A percentile compares a stretch with the other conserved stretches of the same genome.
phyloP scores from a whole-genome alignment of 768 basidiomycete genomes.

The Phylloporus scabripes region DNA sequence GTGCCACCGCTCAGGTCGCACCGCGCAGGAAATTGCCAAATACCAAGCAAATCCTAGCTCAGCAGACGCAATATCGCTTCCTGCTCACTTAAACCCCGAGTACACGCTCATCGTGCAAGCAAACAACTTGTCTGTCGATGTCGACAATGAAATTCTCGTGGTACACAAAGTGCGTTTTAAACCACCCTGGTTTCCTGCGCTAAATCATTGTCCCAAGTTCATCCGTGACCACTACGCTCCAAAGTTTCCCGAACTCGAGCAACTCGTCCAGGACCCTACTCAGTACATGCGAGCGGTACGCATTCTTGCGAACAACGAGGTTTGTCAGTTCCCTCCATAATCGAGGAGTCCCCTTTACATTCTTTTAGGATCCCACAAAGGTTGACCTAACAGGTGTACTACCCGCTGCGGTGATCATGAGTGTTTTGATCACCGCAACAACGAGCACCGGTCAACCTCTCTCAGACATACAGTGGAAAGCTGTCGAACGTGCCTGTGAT shows the following conservation, averaged over 20 bases:
- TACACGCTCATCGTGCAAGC: slow-evolving; percentile 95
- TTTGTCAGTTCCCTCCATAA: slow-evolving; percentile 24
- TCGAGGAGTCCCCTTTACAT: not conserved
- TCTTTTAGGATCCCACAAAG: slow-evolving; percentile 74
- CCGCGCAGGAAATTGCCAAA: slow-evolving; percentile 76
- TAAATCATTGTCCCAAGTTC: slow-evolving; percentile 50
- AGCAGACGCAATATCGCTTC: slow-evolving; percentile 69
- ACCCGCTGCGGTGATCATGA: slow-evolving; percentile 89
- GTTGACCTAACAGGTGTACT: slow-evolving; percentile 74
- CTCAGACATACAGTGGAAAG: slow-evolving; percentile 64
- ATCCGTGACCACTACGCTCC: slow-evolving; percentile 95
- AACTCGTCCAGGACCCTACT: slow-evolving; percentile 84
- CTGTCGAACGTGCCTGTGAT: slow-evolving; percentile 81
- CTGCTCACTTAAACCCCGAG: slow-evolving; percentile 88
- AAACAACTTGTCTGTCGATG: slow-evolving; percentile 96
- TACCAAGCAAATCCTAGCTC: slow-evolving; percentile 78
- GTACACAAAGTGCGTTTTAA: slow-evolving; percentile 76
- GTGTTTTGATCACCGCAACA: slow-evolving; percentile 91
- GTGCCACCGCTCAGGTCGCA: not conserved
- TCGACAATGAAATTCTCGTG: slow-evolving; percentile 95
- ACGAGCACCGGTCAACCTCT: slow-evolving; percentile 79
- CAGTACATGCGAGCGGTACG: slow-evolving; percentile 93
- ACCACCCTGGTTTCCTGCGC: slow-evolving; percentile 3
- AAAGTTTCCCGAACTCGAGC: slow-evolving; percentile 95
- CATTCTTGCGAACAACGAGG: slow-evolving; percentile 79